These are phyloP conservation scores for Candida sp. DNA, from an alignment of 1,139 yeast genomes.

Conservation along the genomic window DNA sequence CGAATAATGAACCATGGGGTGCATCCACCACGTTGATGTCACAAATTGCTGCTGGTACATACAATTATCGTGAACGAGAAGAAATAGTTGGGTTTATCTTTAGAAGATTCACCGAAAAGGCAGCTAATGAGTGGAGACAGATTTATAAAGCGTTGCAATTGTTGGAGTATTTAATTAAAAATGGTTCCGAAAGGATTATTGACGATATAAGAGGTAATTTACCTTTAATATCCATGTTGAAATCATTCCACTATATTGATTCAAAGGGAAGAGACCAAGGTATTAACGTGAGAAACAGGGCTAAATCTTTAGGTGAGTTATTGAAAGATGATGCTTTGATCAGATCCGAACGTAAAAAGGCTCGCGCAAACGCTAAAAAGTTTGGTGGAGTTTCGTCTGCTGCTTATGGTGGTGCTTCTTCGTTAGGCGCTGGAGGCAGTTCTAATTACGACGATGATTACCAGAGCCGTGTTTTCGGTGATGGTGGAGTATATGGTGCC, in stretches of 20 bases:
- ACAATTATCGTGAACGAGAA: slow-evolving; percentile 78
- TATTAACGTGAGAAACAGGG: slow-evolving; percentile 87
- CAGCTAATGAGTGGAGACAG: slow-evolving; percentile 98
- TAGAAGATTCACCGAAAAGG: slow-evolving; percentile 87
- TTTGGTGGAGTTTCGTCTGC: slow-evolving; percentile 66
- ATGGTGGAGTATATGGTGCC: slow-evolving; percentile 77
- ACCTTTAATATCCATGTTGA: slow-evolving; percentile 81
- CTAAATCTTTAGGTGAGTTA: slow-evolving; percentile 69
- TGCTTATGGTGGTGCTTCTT: slow-evolving; percentile 46
- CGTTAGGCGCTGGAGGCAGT: slow-evolving; percentile 17
- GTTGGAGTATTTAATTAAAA: slow-evolving; percentile 84
- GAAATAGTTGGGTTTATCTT: slow-evolving; percentile 71
- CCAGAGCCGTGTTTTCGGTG: slow-evolving; percentile 65
- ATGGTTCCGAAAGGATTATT: slow-evolving; percentile 92
- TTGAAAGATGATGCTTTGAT: slow-evolving; percentile 75
- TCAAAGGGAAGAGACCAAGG: slow-evolving; percentile 97
- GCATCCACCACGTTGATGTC: slow-evolving; percentile 90
- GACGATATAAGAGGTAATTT: slow-evolving; percentile 90
- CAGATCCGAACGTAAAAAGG: slow-evolving; percentile 84
- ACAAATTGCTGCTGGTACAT: slow-evolving; percentile 93
- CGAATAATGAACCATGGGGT: slow-evolving; percentile 99
- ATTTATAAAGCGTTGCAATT: slow-evolving; percentile 91
- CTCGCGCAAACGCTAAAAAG: slow-evolving; percentile 79
- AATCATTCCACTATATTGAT: slow-evolving; percentile 92
- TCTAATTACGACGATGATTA: slow-evolving; percentile 49